Evolutionary conservation across 495 filamentous ascomycete genomes (phyloP), one percentile per base, ranked within the genome.

Genomic region (Xylaria telfairii): DNA sequence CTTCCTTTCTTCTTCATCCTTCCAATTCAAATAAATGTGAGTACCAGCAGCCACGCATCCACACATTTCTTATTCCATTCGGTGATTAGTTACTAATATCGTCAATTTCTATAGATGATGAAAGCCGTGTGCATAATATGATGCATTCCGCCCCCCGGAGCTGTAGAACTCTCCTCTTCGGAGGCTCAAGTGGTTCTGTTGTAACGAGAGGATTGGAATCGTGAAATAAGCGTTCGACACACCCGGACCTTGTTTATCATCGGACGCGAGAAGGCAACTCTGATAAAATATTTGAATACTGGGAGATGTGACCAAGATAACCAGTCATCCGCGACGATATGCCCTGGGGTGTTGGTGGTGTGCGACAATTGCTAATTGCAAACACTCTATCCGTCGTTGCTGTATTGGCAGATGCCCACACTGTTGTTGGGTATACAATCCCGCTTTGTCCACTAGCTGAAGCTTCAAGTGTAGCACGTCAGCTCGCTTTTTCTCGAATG

Each of bases 151-250:
- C 85, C 85, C 85, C 82, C 85, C 87, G 80, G 83, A 85, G 81
- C 88, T 85, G 83, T 83, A 86, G 79, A 87, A 91, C 91, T 96
- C 93, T 92, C 90, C 90, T 88, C 88, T 88, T 79, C 81, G 81
- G 84, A 89, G 93, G 94, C 93, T 92, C 78, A 89, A 97, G 96
- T 88, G 96, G 94, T 92, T 89, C 88, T 87, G 80, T 79, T 85
- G 89, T 79, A 81, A 88, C 83, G 82, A 83, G 76, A 81, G 78
- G 85, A 85, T 72, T 80, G 90, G 88, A 87, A 92, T 89, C 83
- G 85, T 99, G 96, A 99, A 88, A 93, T 91, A 87, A 89, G 96
- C 93, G 96, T 97, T 94, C 94, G 95, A 93, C 96, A 98, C 96
- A 97, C 87, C 82, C 61, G 77, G 84, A 91, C 90, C 95, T 97